A percentile compares a stretch with the other conserved stretches of the same genome.
phyloP scores from a whole-genome alignment of 805 yeast genomes.

The Nakazawaea holstii region DNA sequence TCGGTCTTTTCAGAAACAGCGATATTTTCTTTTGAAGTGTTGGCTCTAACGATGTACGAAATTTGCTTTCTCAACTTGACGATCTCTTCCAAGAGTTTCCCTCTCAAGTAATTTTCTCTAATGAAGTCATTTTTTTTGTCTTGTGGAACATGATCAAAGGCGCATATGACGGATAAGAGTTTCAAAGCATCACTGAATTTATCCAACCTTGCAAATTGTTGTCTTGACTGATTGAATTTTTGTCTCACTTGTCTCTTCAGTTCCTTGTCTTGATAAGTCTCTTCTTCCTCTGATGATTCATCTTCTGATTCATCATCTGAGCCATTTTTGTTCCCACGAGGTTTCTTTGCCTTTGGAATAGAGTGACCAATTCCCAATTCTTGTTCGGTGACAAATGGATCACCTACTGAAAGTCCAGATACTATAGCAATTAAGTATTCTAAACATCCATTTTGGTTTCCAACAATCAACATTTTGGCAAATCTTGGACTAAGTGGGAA shows the following conservation, averaged over 20 bases:
- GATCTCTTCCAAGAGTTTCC: slow-evolving; percentile 83
- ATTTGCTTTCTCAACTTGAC: slow-evolving; percentile 76
- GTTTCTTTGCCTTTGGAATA: slow-evolving; percentile 11
- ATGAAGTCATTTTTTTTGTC: slow-evolving; percentile 43
- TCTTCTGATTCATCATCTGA: slow-evolving; percentile 32
- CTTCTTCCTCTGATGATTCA: slow-evolving; percentile 30
- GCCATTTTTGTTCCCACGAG: slow-evolving; percentile 22
- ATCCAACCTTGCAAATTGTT: slow-evolving; percentile 63
- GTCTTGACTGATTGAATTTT: slow-evolving; percentile 53
- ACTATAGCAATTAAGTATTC: slow-evolving; percentile 90
- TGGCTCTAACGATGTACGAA: slow-evolving; percentile 63
- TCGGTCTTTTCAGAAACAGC: slow-evolving; percentile 38
- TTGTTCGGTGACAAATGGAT: slow-evolving; percentile 73
- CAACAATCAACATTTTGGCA: slow-evolving; percentile 82
- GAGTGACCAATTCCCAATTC: slow-evolving; percentile 54
- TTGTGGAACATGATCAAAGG: slow-evolving; percentile 69
- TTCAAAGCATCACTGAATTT: slow-evolving; percentile 69
- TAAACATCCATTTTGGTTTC: slow-evolving; percentile 80
- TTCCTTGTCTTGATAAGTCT: slow-evolving; percentile 32
- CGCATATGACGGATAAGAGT: slow-evolving; percentile 78
- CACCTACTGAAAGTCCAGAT: slow-evolving; percentile 89
- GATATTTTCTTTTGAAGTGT: slow-evolving; percentile 54
- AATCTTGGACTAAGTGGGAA: slow-evolving; percentile 94
- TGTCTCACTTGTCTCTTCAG: slow-evolving; percentile 36
- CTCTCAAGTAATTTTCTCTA: slow-evolving; percentile 60